phyloP scores from a whole-genome alignment of 169 alveolate species.

The Cystoisospora suis region DNA sequence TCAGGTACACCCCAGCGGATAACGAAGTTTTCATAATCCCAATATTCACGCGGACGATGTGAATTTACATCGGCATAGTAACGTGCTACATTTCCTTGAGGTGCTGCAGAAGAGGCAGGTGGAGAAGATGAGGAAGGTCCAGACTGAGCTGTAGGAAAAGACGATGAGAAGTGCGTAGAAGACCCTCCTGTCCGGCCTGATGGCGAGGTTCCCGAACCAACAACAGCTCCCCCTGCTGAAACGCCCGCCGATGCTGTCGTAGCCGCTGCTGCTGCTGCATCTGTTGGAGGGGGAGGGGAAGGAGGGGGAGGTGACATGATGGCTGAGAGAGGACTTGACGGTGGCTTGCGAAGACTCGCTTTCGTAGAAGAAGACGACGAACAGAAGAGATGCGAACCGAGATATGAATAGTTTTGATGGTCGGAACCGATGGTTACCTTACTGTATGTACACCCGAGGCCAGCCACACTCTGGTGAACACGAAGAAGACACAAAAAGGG shows the following conservation, averaged over 20 bases:
- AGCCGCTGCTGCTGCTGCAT: neutral
- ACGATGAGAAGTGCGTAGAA: neutral
- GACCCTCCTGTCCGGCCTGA: neutral
- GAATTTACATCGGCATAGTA: conserved; percentile 83
- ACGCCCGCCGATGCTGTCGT: neutral
- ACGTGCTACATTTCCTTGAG: conserved; percentile 68
- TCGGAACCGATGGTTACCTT: too few species aligned
- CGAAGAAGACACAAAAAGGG: too few species aligned
- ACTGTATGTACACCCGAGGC: too few species aligned
- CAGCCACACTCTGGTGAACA: too few species aligned
- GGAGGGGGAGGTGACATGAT: neutral
- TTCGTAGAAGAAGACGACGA: neutral
- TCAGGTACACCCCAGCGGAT: conserved; percentile 91
- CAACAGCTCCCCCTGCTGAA: neutral
- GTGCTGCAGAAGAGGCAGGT: neutral
- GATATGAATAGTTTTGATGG: neutral
- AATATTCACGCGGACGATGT: conserved; percentile 86
- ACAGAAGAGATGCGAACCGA: neutral
- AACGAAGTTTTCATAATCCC: conserved; percentile 90
- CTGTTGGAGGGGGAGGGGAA: conserved; percentile 11
- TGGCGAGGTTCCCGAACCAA: conserved; percentile 9
- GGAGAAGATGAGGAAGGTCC: neutral
- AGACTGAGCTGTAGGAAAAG: neutral
- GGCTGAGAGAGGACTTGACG: neutral
- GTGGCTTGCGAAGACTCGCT: neutral